A percentile compares a stretch with the other conserved stretches of the same genome.
Conservation (phyloP, 257 asterid genomes). For the Cynanchum wilfordii region DNA sequence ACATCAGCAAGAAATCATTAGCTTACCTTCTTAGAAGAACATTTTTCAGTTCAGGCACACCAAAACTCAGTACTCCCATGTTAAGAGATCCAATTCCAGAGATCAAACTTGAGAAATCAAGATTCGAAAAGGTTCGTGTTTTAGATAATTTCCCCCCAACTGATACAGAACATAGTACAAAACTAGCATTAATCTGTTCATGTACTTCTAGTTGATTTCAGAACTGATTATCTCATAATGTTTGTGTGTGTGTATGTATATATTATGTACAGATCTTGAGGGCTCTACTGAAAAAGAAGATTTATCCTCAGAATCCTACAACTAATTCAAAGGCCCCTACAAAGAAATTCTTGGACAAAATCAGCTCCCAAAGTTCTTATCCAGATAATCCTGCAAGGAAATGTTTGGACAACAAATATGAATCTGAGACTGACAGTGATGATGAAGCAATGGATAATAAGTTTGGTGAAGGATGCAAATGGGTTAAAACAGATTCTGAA, state of each 20-base stretch:
- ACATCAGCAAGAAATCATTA: constrained; percentile 45
- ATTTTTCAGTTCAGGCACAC: constrained; percentile 42
- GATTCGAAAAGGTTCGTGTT: constrained; percentile 57
- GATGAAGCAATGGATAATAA: constrained; percentile 29
- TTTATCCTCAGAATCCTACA: constrained; percentile 48
- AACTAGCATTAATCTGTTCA: too few relatives aligned
- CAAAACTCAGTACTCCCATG: constrained; percentile 22
- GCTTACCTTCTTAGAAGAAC: constrained; percentile 57
- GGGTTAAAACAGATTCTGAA: constrained; percentile 85
- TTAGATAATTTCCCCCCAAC: background rate
- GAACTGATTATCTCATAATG: too few relatives aligned
- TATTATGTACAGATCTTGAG: constrained; percentile 48
- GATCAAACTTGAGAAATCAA: constrained; percentile 44
- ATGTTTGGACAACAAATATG: constrained; percentile 31
- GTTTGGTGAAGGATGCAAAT: constrained; percentile 40
- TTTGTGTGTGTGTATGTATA: too few relatives aligned
- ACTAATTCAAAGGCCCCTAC: constrained; percentile 24
- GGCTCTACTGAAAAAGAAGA: constrained; percentile 57
- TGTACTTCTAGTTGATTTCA: background rate
- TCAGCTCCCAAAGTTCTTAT: constrained; percentile 45
- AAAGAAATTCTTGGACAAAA: constrained; percentile 42
- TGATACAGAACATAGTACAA: background rate
- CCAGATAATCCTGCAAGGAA: constrained; percentile 36
- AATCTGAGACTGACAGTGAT: constrained; percentile 26
- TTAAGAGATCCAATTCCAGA: constrained; percentile 47